These are phyloP conservation scores for Podaxis sp. DNA, from an alignment of 768 basidiomycete genomes.

Conservation along the genomic window DNA sequence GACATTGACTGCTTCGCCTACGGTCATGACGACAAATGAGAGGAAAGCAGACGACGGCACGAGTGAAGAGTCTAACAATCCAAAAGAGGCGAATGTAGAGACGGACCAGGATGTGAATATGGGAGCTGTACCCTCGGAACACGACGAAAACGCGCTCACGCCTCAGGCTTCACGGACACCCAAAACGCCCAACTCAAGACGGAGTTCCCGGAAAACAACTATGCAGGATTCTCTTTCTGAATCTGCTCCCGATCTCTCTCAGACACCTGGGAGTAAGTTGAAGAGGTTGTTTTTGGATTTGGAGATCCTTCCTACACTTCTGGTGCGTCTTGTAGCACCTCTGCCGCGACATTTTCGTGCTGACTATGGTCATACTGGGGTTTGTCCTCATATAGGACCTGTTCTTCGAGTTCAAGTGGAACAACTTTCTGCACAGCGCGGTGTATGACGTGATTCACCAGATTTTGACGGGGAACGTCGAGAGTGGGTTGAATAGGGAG, in stretches of 20 bases:
- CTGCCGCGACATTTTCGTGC: constrained; percentile 4
- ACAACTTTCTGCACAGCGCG: constrained; percentile 95
- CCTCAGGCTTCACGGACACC: constrained; percentile 7
- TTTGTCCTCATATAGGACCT: constrained; percentile 64
- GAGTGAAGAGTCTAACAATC: not conserved
- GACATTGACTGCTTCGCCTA: not conserved
- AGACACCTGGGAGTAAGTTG: constrained; percentile 74
- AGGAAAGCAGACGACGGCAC: not conserved
- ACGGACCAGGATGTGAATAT: constrained; percentile 3
- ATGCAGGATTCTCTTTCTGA: constrained; percentile 25
- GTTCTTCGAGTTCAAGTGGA: constrained; percentile 96
- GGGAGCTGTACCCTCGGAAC: not conserved
- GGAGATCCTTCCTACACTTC: constrained; percentile 68
- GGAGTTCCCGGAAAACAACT: constrained; percentile 50
- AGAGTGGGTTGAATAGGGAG: constrained; percentile 81
- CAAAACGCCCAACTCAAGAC: constrained; percentile 39
- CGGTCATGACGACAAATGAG: not conserved
- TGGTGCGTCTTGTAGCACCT: constrained; percentile 52
- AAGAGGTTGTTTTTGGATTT: constrained; percentile 79
- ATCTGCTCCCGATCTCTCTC: constrained; percentile 30
- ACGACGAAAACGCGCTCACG: constrained; percentile 11
- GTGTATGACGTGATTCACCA: constrained; percentile 97
- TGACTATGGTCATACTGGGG: constrained; percentile 2
- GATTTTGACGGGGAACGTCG: constrained; percentile 85
- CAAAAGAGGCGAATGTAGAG: not conserved